Percentiles rank a stretch among this genome's conserved stretches.
phyloP scores from a whole-genome alignment of 163 green algal species.

The Botryococcus braunii region DNA sequence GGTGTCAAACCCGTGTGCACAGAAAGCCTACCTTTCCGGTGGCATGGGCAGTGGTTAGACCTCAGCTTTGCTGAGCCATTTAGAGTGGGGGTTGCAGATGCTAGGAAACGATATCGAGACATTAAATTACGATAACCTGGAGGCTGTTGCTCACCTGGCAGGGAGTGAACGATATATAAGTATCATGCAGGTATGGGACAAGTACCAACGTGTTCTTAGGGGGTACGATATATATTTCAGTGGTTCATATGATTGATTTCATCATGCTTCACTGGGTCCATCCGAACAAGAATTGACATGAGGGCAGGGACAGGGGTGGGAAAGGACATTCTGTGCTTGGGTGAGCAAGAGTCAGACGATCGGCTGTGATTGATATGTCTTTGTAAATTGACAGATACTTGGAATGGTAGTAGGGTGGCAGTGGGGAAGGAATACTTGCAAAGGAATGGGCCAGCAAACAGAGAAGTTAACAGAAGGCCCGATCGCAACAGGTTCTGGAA shows the following conservation, averaged over 20 bases:
- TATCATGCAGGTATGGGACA: conserved; percentile 46
- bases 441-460: too few species aligned
- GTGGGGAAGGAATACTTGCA: not conserved
- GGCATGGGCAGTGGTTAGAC: too few species aligned
- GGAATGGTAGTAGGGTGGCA: not conserved
- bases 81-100: conserved; percentile 8
- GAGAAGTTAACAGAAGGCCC: too few species aligned
- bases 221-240: not conserved
- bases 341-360: not conserved
- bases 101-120: conserved; percentile 36
- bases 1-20: not conserved
- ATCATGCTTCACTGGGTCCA: not conserved
- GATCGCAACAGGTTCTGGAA: too few species aligned
- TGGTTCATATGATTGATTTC: not conserved
- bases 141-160: conserved; percentile 65
- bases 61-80: not conserved
- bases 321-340: not conserved
- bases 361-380: not conserved
- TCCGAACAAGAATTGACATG: not conserved
- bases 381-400: not conserved
- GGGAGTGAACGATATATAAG: conserved; percentile 56
- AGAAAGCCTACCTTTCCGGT: not conserved
- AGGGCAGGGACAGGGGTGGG: not conserved
- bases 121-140: conserved; percentile 74
- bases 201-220: not conserved